Percentiles rank a stretch among this genome's conserved stretches.
Evolutionary conservation across 2,329 filamentous ascomycete species (phyloP).

Genomic region (Blastomyces emzantsi): DNA sequence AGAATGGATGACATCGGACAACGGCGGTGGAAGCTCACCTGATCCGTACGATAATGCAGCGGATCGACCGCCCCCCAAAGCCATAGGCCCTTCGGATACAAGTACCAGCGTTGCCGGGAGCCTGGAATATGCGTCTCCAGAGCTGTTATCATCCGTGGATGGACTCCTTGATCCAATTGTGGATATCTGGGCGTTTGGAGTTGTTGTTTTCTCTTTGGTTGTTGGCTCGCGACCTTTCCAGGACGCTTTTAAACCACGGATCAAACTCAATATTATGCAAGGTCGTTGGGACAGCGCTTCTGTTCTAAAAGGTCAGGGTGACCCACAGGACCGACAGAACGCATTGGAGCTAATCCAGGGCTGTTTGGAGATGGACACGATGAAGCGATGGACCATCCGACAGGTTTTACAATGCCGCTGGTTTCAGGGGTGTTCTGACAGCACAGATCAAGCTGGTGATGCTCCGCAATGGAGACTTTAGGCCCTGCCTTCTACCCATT

Average conservation of each 20-base stretch:
- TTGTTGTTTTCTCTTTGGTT: constrained; percentile 52
- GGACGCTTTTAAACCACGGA: constrained; percentile 49
- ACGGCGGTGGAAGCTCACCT: constrained; percentile 39
- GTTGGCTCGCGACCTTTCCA: constrained; percentile 55
- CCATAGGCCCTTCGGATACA: constrained; percentile 47
- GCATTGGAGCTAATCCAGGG: constrained; percentile 50
- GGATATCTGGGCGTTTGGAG: constrained; percentile 60
- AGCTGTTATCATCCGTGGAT: constrained; percentile 34
- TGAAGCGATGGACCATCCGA: constrained; percentile 49
- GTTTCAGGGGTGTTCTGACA: constrained; percentile 39
- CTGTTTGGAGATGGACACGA: constrained; percentile 50
- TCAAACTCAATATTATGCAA: constrained; percentile 50
- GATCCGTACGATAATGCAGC: constrained; percentile 41
- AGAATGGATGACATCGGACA: constrained; percentile 54
- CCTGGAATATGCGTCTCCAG: constrained; percentile 46
- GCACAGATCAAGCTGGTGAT: constrained; percentile 24
- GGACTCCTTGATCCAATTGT: constrained; percentile 44
- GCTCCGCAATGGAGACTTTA: constrained; percentile 32
- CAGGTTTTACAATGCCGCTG: constrained; percentile 48
- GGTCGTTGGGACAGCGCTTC: constrained; percentile 50
- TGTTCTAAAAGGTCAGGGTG: constrained; percentile 38
- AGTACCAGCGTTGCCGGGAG: constrained; percentile 53
- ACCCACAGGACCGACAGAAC: constrained; percentile 31
- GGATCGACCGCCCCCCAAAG: constrained; percentile 41
- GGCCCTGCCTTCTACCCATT: constrained; percentile 7